Percentiles rank a stretch among this genome's conserved stretches.
phyloP scores from a whole-genome alignment of 257 asterid species.

The Buddleja alternifolia region DNA sequence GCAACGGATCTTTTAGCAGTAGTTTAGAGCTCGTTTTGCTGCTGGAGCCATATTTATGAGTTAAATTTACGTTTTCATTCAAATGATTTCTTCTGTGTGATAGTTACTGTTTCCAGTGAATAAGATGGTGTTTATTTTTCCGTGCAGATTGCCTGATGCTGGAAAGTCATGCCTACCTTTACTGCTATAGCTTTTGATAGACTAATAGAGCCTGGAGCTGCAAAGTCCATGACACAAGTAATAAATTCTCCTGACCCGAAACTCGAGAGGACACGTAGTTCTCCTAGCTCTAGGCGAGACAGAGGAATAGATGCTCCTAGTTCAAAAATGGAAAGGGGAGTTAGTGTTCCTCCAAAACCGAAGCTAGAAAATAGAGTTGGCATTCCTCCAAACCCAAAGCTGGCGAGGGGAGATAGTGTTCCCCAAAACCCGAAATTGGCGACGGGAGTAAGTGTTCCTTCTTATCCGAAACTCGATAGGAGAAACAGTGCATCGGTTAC shows the following conservation, averaged over 20 bases:
- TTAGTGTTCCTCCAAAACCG: constrained; percentile 45
- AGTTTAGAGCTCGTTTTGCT: neutral
- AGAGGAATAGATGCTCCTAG: constrained; percentile 34
- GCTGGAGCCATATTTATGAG: constrained; percentile 22
- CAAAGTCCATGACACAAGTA: constrained; percentile 47
- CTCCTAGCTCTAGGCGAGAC: constrained; percentile 41
- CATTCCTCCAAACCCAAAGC: constrained; percentile 40
- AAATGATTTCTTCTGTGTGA: neutral
- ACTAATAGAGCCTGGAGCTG: constrained; percentile 68
- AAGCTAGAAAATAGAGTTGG: constrained; percentile 42
- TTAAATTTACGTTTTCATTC: neutral
- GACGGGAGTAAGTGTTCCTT: constrained; percentile 34
- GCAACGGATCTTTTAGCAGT: constrained; percentile 6
- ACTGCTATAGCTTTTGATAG: constrained; percentile 86
- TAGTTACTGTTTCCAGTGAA: constrained; percentile 16
- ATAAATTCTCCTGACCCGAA: constrained; percentile 41
- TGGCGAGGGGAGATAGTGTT: constrained; percentile 46
- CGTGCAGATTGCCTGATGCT: constrained; percentile 57
- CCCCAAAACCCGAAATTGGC: constrained; percentile 36
- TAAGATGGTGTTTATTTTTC: constrained; percentile 18
- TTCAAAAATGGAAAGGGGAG: constrained; percentile 51
- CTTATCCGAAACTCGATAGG: constrained; percentile 31
- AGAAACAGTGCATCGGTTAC: constrained; percentile 38
- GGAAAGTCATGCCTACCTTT: constrained; percentile 74
- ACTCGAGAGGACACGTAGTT: constrained; percentile 48